These are phyloP conservation scores for Leccinum pallidistipes DNA, from an alignment of 1,284 basidiomycete genomes.

Conservation along the genomic window DNA sequence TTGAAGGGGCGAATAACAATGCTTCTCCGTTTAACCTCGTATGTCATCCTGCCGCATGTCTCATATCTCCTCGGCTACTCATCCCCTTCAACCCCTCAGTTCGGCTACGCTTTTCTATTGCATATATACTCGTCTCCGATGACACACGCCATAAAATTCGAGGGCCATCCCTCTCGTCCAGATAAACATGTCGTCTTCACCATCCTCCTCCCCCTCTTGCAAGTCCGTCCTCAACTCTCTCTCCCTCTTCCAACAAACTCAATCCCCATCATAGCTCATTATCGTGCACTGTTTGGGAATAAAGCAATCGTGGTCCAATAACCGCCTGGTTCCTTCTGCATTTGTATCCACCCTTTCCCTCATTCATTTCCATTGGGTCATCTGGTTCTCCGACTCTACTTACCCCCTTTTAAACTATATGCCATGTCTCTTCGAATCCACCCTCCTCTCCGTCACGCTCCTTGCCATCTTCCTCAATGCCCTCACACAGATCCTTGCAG, in stretches of 20 bases:
- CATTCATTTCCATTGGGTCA: conserved; percentile 62
- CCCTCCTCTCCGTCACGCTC: conserved; percentile 45
- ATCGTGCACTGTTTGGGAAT: conserved; percentile 64
- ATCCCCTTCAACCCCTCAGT: conserved; percentile 38
- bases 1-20: conserved; percentile 60
- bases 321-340: conserved; percentile 65
- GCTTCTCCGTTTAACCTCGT: conserved; percentile 69
- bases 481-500: conserved; percentile 62
- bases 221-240: conserved; percentile 40
- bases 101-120: conserved; percentile 72
- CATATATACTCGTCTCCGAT: conserved; percentile 69
- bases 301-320: conserved; percentile 56
- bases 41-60: conserved; percentile 26
- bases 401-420: conserved; percentile 74
- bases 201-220: conserved; percentile 66
- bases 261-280: conserved; percentile 44
- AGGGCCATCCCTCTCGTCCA: conserved; percentile 55
- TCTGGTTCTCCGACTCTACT: conserved; percentile 47
- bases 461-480: conserved; percentile 59
- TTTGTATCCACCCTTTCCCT: conserved; percentile 59
- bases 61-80: background rate
- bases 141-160: conserved; percentile 47
- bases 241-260: background rate
- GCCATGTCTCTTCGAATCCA: conserved; percentile 66
- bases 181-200: conserved; percentile 68